Evolutionary conservation across 140 eudicot genomes (phyloP), one percentile per base, ranked within the genome.

Genomic region (Erigeron philadelphicus): DNA sequence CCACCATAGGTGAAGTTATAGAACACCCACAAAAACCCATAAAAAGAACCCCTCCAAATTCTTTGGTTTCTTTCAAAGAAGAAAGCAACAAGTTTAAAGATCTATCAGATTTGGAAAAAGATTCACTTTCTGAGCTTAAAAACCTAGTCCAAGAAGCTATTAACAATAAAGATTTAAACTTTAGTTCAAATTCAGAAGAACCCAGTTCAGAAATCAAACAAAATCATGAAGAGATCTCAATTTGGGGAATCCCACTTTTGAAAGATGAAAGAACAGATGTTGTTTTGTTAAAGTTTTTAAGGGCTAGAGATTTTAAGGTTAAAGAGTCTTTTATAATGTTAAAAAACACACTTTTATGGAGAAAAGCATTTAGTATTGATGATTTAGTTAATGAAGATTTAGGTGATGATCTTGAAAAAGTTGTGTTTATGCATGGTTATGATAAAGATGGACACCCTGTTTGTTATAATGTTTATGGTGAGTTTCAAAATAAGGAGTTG

Each of bases 381-480:
- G 79, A 73, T n/a, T 73, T 85, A 6, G 52, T 85, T 3, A 80
- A 79, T 40, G 87, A 81, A 18, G 54, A 76, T 18, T 59, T 84
- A 12, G 85, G 84, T 3, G 81, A 82, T 74, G 85, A 82, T 79
- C 80, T 85, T 52, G 85, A 85, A 75, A 85, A 85, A 23, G 90
- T 85, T 72, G 87, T 85, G 62, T 85, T 82, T 59, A 82, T 72
- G 83, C 83, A 85, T 54, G 90, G 90, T 2, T 75, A 46, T 72
- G 90, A 85, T 71, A 71, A 75, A 64, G 90, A 85, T 47, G 87
- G 90, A 1, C 87, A 82, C 61, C 83, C 87, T 9, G 90, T 85
- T 70, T 85, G 87, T 79, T 85, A 85, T 45, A 82, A 85, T 80
- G 90, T 82, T 23, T 85, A 85, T 69, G 87, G 90, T 21, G 87